Base-by-base conservation (phyloP, 2,329 filamentous ascomycete genomes). In the Atkinsonella hypoxylon region DNA sequence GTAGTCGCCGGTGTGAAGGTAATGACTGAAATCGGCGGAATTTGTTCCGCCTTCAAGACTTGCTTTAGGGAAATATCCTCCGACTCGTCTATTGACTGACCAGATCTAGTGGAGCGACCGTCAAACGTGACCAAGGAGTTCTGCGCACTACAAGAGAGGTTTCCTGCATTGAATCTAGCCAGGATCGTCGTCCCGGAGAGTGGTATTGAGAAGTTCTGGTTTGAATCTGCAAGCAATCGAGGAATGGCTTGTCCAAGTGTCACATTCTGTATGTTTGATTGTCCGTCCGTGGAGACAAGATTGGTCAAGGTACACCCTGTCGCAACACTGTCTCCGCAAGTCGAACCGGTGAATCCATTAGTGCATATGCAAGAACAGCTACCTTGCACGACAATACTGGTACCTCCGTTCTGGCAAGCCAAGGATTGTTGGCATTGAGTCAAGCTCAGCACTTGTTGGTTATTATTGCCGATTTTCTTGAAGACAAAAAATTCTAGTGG, bases 121-220 rank as follows among this genome's bases (percentile, higher is more conserved):
- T 87, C 79, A 64, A 96, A 95, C 0, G 87, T 89, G 15, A 97
- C 84, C 4, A 98, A 75, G 0, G 89, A 84, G 60, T 97, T 97
- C 64, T 96, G 85, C 0, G 83, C 81, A 9, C 81, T 80, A 66
- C 93, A 98, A 50, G 86, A 89, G 15, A 95, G 72, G 56, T 85
- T 85, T 32, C 78, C 79, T 6, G 76, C 69, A 60, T 85, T 91
- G 65, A 97, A 87, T 45, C 89, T 78, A 1, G 83, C 81, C 50
- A 95, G 69, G 48, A 97, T 78, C 8, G 75, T 75, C 1, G 79
- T 79, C 4, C 79, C 75, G 43, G 85, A 80, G 1, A 98, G 76
- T 0, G 87, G 79, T 44, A 98, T 78, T 3, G 82, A 83, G 67
- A 87, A 97, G 57, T 87, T 85, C 20, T 68, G 62, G 53, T 79